Conservation (phyloP, 2,329 filamentous ascomycete species). For the Paradendryphiella salina region DNA sequence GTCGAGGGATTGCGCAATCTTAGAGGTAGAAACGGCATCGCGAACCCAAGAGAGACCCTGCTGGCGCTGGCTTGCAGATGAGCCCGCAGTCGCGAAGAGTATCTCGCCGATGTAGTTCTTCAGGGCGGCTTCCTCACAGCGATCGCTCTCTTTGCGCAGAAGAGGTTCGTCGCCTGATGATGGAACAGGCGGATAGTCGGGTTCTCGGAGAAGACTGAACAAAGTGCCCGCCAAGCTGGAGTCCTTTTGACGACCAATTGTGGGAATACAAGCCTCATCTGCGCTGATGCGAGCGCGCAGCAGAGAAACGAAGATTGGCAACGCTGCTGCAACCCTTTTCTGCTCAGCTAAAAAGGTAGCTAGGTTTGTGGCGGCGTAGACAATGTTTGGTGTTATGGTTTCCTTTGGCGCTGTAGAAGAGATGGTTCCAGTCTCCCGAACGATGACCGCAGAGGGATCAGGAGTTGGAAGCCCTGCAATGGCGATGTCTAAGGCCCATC, state of each 20-base stretch:
- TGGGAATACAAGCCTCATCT: constrained; percentile 48
- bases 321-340: constrained; percentile 67
- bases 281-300: constrained; percentile 72
- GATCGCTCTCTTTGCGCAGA: constrained; percentile 64
- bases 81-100: constrained; percentile 69
- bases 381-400: constrained; percentile 70
- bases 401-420: constrained; percentile 57
- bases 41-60: constrained; percentile 87
- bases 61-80: constrained; percentile 44
- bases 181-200: constrained; percentile 69
- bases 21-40: constrained; percentile 75
- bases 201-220: constrained; percentile 51
- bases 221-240: constrained; percentile 36
- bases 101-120: constrained; percentile 95
- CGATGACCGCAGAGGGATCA: constrained; percentile 54
- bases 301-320: constrained; percentile 84
- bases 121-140: constrained; percentile 82
- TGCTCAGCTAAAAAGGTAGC: constrained; percentile 75
- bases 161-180: constrained; percentile 71
- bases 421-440: constrained; percentile 64
- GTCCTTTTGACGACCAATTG: constrained; percentile 25
- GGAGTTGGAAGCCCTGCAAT: constrained; percentile 57
- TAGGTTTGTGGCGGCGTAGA: constrained; percentile 74
- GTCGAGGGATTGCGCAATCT: constrained; percentile 62
- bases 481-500: constrained; percentile 76